Base-by-base conservation (phyloP, 495 filamentous ascomycete genomes). In the Melanomma pulvis-pyrius region DNA sequence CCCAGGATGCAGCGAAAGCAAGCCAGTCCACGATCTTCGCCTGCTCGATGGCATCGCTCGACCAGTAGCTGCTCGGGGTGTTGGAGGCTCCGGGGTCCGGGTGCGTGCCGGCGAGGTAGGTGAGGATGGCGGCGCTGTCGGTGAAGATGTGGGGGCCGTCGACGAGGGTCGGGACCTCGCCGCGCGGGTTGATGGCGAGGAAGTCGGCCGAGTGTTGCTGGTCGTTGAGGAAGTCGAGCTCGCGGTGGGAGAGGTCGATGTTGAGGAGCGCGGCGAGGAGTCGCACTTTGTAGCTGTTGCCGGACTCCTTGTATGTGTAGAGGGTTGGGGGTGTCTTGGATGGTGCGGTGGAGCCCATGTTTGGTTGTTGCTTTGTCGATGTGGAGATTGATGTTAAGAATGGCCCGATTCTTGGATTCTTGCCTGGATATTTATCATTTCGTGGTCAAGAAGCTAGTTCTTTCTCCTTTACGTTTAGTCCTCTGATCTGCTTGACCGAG, bases 131-230 rank as follows among this genome's bases (percentile, higher is more conserved):
- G 8, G 34, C 39, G 26, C 39, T 49, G 28, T 61, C 58, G 26
- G 36, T 49, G 26, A 61, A 61, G 46, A 32, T 49, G 22, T 61
- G 39, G n/a, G 52, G 22, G 15, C 58, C 58, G 44, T 50, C 19
- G n/a, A 61, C 44, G 8, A 61, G 25, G 7, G 51, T 34, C 5
- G 60, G 60, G 17, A 63, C 47, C 25, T 29, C 22, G 21, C 60
- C 60, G 57, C 60, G 60, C 9, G 60, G 60, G 41, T 63, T 63
- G 48, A 63, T 63, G 21, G 60, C 60, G 9, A 63, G 50, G 48
- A 55, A 63, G 13, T 34, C 60, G 13, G 60, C 51, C 5, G 60
- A 63, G 15, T 63, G 48, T 5, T 63, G 48, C 50, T 63, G 7
- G 41, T 57, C 60, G 19, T 55, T 56, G 12, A 34, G 50, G 1